Evolutionary conservation across 257 asterid genomes (phyloP).

Genomic region (Solanum etuberosum): DNA sequence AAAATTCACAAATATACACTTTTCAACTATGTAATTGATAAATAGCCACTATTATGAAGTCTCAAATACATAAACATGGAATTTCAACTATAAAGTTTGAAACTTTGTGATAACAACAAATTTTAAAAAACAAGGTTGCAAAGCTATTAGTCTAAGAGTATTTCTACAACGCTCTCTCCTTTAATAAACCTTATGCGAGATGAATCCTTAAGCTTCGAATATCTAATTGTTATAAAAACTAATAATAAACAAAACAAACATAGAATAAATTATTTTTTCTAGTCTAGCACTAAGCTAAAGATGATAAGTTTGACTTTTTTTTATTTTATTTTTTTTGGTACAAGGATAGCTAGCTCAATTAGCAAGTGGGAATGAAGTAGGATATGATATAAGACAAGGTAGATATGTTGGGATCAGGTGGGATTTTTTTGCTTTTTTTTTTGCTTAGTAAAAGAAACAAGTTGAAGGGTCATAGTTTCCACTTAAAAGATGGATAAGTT

Average conservation of each 20-base stretch:
- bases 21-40: not conserved
- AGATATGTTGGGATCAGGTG: conserved; percentile 2
- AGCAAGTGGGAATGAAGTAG: not conserved
- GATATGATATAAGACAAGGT: not conserved
- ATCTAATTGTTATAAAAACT: not conserved
- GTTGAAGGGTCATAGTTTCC: not conserved
- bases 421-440: not conserved
- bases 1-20: not conserved
- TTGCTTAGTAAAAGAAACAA: not conserved
- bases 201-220: not conserved
- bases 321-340: not conserved
- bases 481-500: not conserved
- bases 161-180: not conserved
- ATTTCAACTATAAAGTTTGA: fast-evolving
- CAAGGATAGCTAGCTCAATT: not conserved
- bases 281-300: not conserved
- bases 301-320: not conserved
- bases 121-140: not conserved
- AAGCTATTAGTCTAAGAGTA: not conserved
- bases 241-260: not conserved
- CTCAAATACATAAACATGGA: not conserved
- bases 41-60: too few species aligned
- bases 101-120: not conserved
- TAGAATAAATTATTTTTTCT: not conserved
- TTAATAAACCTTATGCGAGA: not conserved